Percentiles rank a stretch among this genome's conserved stretches.
Conservation (phyloP, 2,329 filamentous ascomycete genomes). For the Alternaria dauci region DNA sequence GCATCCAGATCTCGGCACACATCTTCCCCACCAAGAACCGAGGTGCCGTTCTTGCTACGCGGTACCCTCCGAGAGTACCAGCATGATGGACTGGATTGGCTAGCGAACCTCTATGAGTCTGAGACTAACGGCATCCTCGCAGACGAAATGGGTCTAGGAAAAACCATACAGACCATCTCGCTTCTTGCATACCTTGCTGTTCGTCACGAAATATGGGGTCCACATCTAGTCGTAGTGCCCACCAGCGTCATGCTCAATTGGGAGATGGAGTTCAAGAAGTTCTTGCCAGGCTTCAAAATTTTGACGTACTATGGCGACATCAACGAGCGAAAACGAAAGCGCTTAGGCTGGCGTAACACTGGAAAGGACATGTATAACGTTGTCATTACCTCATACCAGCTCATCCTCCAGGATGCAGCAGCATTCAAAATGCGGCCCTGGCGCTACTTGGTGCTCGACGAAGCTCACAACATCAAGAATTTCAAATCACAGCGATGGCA, state of each 20-base stretch:
- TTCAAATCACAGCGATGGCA: slow-evolving; percentile 99
- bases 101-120: slow-evolving; percentile 89
- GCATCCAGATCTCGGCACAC: slow-evolving; percentile 37
- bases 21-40: slow-evolving; percentile 44
- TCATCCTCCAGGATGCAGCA: slow-evolving; percentile 91
- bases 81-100: slow-evolving; percentile 96
- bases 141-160: slow-evolving; percentile 98
- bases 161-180: slow-evolving; percentile 97
- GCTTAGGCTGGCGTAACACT: slow-evolving; percentile 91
- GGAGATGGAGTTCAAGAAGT: slow-evolving; percentile 99
- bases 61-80: slow-evolving; percentile 95
- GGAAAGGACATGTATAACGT: slow-evolving; percentile 85
- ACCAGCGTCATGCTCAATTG: slow-evolving; percentile 99
- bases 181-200: slow-evolving; percentile 91
- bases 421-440: slow-evolving; percentile 91
- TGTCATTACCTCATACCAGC: slow-evolving; percentile 95
- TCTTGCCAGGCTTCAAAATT: slow-evolving; percentile 97
- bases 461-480: slow-evolving; percentile 99
- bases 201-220: slow-evolving; percentile 90
- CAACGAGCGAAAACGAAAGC: slow-evolving; percentile 89
- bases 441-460: slow-evolving; percentile 98
- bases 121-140: slow-evolving; percentile 95
- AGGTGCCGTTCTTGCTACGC: slow-evolving; percentile 70
- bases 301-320: slow-evolving; percentile 95
- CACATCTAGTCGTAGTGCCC: slow-evolving; percentile 93